Evolutionary conservation across 2,329 filamentous ascomycete species (phyloP).

Genomic region (Mycosphaerelloides madeirae): DNA sequence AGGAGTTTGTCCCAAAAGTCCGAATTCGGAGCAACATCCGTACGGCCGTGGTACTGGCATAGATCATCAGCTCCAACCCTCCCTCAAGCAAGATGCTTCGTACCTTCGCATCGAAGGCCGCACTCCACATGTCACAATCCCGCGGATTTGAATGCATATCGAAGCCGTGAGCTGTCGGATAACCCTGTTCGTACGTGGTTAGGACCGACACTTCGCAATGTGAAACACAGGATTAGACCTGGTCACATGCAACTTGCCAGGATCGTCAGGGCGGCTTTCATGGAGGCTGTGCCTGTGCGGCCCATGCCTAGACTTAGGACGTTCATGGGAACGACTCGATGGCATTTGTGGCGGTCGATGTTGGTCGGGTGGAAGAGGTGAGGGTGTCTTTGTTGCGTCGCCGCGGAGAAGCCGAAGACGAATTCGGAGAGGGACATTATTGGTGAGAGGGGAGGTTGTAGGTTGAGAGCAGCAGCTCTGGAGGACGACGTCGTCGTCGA

Average conservation of each 20-base stretch:
- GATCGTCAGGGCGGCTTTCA: constrained; percentile 16
- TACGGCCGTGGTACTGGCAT: constrained; percentile 8
- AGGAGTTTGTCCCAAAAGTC: constrained; percentile 2
- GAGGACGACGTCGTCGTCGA: too few relatives aligned
- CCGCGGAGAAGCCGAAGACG: constrained; percentile 16
- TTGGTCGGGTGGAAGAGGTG: constrained; percentile 56
- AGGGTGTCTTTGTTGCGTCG: constrained; percentile 28
- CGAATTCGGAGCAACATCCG: constrained; percentile 3
- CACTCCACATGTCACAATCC: constrained; percentile 62
- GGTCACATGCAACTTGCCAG: too few relatives aligned
- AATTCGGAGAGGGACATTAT: constrained; percentile 7
- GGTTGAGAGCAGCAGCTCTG: too few relatives aligned
- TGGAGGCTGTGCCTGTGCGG: constrained; percentile 23
- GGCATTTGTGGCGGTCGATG: constrained; percentile 56
- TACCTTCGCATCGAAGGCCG: constrained; percentile 55
- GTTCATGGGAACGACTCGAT: constrained; percentile 31
- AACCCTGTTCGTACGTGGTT: too few relatives aligned
- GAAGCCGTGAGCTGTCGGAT: constrained; percentile 19
- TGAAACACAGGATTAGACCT: too few relatives aligned
- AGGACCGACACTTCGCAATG: too few relatives aligned
- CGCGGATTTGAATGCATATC: constrained; percentile 46
- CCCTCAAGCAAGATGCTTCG: not conserved
- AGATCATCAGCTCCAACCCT: not conserved
- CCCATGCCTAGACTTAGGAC: constrained; percentile 21
- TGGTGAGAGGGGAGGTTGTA: too few relatives aligned